Conservation (phyloP, 306 rosid species). For the Casuarina glauca region DNA sequence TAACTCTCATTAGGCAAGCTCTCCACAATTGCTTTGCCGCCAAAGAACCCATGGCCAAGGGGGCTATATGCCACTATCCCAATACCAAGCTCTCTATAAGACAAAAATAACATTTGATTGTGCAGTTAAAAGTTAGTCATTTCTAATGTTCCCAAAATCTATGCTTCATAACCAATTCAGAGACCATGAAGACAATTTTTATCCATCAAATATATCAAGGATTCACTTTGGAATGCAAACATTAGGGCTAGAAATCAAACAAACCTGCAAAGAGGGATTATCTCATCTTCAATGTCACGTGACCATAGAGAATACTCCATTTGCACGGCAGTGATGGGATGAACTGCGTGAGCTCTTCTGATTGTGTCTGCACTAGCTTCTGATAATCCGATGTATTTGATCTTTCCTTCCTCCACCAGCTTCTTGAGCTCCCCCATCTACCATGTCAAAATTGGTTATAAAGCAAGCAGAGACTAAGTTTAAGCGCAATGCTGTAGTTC, state of each 20-base stretch:
- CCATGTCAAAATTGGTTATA: slow-evolving; percentile 20
- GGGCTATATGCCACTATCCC: slow-evolving; percentile 74
- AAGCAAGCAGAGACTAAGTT: slow-evolving; percentile 7
- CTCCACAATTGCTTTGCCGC: slow-evolving; percentile 62
- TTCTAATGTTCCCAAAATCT: not conserved
- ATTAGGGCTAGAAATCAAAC: not conserved
- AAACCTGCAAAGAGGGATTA: slow-evolving; percentile 71
- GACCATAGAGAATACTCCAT: slow-evolving; percentile 75
- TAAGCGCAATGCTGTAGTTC: not conserved
- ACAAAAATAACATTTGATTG: slow-evolving; percentile 2
- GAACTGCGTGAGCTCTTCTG: slow-evolving; percentile 63
- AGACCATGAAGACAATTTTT: slow-evolving; percentile 5
- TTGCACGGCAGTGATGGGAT: slow-evolving; percentile 74
- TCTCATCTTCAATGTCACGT: slow-evolving; percentile 62
- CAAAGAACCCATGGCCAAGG: slow-evolving; percentile 70
- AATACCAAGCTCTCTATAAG: slow-evolving; percentile 65
- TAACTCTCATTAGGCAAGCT: slow-evolving; percentile 52
- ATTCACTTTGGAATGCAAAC: not conserved
- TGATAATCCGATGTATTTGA: slow-evolving; percentile 58
- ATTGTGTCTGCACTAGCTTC: slow-evolving; percentile 65
- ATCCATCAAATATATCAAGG: not conserved
- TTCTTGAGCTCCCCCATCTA: slow-evolving; percentile 63
- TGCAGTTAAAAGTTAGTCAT: not conserved
- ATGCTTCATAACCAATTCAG: slow-evolving; percentile 6
- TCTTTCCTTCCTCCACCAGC: slow-evolving; percentile 66